A percentile compares a stretch with the other conserved stretches of the same genome.
Conservation (phyloP, 1,139 yeast genomes). For the Candida buenavistaensis region DNA sequence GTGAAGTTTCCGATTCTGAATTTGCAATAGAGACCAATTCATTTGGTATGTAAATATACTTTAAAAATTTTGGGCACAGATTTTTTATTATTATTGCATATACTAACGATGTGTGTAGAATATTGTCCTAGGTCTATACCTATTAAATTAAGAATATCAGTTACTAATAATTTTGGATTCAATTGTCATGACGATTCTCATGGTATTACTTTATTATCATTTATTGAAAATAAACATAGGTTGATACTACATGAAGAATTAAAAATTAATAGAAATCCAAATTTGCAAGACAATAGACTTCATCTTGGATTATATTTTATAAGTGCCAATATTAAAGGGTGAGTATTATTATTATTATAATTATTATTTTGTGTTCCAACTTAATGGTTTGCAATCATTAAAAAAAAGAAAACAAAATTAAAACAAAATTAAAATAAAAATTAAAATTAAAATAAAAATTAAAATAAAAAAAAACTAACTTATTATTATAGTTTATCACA, state of each 20-base stretch:
- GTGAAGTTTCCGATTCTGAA: conserved; percentile 3
- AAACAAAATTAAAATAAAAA: not conserved
- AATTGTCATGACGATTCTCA: conserved; percentile 23
- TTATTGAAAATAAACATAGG: conserved; percentile 58
- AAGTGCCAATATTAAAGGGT: conserved; percentile 56
- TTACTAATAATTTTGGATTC: conserved; percentile 31
- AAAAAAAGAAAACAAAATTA: too few species aligned
- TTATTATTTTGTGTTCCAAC: too few species aligned
- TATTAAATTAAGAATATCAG: conserved; percentile 23
- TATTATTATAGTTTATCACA: conserved; percentile 24
- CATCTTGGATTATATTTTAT: conserved; percentile 65
- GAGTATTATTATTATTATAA: too few species aligned
- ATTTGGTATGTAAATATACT: conserved; percentile 18
- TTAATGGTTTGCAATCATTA: too few species aligned
- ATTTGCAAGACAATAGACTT: conserved; percentile 56
- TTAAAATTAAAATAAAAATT: not conserved
- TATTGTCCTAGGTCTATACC: conserved; percentile 19
- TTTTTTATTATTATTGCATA: not conserved
- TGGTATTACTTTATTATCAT: conserved; percentile 16
- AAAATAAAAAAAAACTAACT: conserved; percentile 12
- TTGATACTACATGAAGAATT: conserved; percentile 57
- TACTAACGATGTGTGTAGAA: conserved; percentile 5
- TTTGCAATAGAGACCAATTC: conserved; percentile 9
- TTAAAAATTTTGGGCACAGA: not conserved
- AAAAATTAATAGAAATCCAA: conserved; percentile 56